Evolutionary conservation across 805 yeast genomes (phyloP), one percentile per base, ranked within the genome.

Genomic region (Saitoella complicata): DNA sequence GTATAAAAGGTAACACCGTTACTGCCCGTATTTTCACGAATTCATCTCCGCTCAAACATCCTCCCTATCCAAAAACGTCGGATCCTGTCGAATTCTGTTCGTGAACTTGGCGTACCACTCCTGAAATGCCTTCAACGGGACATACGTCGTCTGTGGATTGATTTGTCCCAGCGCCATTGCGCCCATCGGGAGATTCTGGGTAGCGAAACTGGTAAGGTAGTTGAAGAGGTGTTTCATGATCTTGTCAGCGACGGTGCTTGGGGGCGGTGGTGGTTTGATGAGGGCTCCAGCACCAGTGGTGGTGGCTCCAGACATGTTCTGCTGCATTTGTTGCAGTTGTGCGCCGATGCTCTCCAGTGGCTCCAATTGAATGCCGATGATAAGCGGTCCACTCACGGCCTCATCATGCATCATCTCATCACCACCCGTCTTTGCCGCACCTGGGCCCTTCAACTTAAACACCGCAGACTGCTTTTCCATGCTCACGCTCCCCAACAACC

Each of bases 401-500:
- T 33, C 10, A 11, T 12, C n/a, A 8, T 37, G 38, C 8, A 36
- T 35, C 9, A 41, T 31, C 11, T 36, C 42, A 31, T 31, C 32
- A 13, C 11, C 31, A 11, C 36, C 31, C 10, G 29, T 8, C 7
- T 37, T 11, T 7, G 34, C n/a, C 6, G 40, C n/a, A 9, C 32
- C 32, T 7, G 11, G 12, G 2, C 37, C 34, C 12, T 41, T 41
- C 12, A 41, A 12, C 30, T 38, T 37, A 29, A 41, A 41, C 8
- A 41, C 34, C 21, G 43, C 43, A 35, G 38, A 33, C 5, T 37
- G 43, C 12, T 41, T 41, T 13, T 33, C 43, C 29, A 33, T 41
- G 7, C 38, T 34, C 10, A 41, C 12, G 31, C 34, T 63, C 38
- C 59, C 71, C 29, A 53, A 58, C 32, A 60, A 49, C 49, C 49